These are phyloP conservation scores for Yamadazyma friedrichii DNA, from an alignment of 1,139 yeast genomes.

Conservation along the genomic window DNA sequence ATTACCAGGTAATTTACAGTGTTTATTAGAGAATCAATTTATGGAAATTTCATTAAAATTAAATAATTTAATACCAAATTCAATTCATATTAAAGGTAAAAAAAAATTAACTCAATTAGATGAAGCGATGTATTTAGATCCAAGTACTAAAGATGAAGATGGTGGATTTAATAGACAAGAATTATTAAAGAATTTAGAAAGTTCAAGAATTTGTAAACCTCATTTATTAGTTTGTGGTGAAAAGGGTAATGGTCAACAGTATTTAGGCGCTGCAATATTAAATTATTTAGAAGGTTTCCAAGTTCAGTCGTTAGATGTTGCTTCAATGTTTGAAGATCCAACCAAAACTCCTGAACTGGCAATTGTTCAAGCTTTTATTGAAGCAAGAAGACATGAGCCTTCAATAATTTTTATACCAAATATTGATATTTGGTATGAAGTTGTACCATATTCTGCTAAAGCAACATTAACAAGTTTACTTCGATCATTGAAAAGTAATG, in stretches of 20 bases:
- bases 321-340: constrained; percentile 75
- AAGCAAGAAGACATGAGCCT: constrained; percentile 89
- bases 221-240: constrained; percentile 71
- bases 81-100: constrained; percentile 26
- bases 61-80: constrained; percentile 61
- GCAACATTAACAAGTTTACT: constrained; percentile 72
- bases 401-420: constrained; percentile 83
- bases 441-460: constrained; percentile 66
- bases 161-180: constrained; percentile 73
- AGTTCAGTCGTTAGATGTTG: constrained; percentile 81
- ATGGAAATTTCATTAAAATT: constrained; percentile 47
- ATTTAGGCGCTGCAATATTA: constrained; percentile 78
- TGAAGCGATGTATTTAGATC: constrained; percentile 67
- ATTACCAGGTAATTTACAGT: constrained; percentile 68
- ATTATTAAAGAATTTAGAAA: constrained; percentile 54
- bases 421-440: constrained; percentile 71
- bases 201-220: constrained; percentile 78
- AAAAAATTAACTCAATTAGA: constrained; percentile 61
- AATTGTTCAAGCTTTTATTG: constrained; percentile 80
- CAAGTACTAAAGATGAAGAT: constrained; percentile 53
- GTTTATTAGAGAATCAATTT: constrained; percentile 56
- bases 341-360: constrained; percentile 83
- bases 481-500: constrained; percentile 67
- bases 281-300: constrained; percentile 88
- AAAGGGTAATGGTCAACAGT: constrained; percentile 87